A percentile compares a stretch with the other conserved stretches of the same genome.
These are phyloP conservation scores for Pelargonium fulgidum DNA, from an alignment of 441 rosid genomes.

Conservation along the genomic window DNA sequence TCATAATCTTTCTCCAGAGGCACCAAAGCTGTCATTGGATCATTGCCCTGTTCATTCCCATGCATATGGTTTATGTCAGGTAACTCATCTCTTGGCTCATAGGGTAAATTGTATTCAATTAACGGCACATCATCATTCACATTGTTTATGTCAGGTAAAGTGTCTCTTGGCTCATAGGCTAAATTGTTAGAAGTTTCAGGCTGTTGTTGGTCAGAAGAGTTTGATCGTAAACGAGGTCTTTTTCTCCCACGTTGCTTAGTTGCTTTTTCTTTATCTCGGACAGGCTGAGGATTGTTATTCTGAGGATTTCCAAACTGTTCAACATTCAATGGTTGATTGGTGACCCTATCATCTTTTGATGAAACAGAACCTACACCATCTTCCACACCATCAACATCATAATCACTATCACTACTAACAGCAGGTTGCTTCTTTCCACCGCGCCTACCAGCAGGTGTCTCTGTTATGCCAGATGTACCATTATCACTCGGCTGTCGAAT, in stretches of 20 bases:
- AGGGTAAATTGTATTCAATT: conserved; percentile 24
- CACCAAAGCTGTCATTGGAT: conserved; percentile 22
- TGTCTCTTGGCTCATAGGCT: conserved; percentile 35
- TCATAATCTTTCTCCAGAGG: conserved; percentile 35
- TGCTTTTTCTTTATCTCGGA: conserved; percentile 30
- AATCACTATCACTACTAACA: conserved; percentile 63
- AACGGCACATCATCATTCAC: conserved; percentile 29
- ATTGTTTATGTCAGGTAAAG: conserved; percentile 52
- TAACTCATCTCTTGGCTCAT: background rate
- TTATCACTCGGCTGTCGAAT: conserved; percentile 75
- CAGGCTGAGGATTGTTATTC: conserved; percentile 17
- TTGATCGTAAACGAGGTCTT: conserved; percentile 35
- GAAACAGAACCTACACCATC: conserved; percentile 68
- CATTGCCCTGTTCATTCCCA: conserved; percentile 27
- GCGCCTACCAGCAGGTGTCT: conserved; percentile 37
- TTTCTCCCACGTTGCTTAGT: conserved; percentile 42
- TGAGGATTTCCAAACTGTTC: conserved; percentile 24
- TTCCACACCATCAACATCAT: conserved; percentile 60
- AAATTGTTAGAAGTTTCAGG: conserved; percentile 27
- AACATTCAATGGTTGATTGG: conserved; percentile 31
- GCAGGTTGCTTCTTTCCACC: conserved; percentile 42
- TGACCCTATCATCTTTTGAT: conserved; percentile 51
- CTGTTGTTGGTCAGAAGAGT: conserved; percentile 25
- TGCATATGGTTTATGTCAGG: conserved; percentile 22
- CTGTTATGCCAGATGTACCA: conserved; percentile 80